Evolutionary conservation across 2,329 filamentous ascomycete species (phyloP).

Genomic region (Epichloe gansuensis): DNA sequence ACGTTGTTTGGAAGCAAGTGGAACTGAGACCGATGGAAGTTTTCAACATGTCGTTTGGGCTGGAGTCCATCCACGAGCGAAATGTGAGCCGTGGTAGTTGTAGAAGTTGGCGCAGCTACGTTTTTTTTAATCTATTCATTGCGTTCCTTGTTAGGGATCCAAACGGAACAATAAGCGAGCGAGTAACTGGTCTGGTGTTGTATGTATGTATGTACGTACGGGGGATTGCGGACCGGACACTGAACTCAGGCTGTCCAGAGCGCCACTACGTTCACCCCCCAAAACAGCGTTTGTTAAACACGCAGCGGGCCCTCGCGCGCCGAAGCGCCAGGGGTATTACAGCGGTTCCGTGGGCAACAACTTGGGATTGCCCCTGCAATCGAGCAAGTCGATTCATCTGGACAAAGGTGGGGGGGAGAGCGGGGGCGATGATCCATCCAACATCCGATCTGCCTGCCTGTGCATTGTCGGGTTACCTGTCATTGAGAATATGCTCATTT

Average conservation of each 20-base stretch:
- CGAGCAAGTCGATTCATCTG: neutral
- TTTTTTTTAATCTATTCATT: neutral
- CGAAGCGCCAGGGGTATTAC: conserved; percentile 1
- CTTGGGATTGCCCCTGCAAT: neutral
- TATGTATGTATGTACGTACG: no score
- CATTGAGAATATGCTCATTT: no score
- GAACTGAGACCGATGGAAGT: neutral
- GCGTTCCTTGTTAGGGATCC: neutral
- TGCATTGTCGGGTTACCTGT: no score
- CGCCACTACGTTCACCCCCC: neutral
- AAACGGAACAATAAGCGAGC: neutral
- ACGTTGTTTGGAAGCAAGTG: neutral
- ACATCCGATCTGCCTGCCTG: neutral
- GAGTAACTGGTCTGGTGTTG: no score
- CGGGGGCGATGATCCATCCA: neutral
- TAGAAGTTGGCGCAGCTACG: no score
- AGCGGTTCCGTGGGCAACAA: neutral
- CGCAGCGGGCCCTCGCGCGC: neutral
- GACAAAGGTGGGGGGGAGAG: neutral
- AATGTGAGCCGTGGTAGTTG: no score
- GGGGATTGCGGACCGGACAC: neutral
- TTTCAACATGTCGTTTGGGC: no score
- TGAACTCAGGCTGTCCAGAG: neutral
- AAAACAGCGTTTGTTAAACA: neutral
- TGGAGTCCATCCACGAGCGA: no score